Evolutionary conservation across 78 protist genomes (phyloP).

Genomic region (Protostelium mycophagum): DNA sequence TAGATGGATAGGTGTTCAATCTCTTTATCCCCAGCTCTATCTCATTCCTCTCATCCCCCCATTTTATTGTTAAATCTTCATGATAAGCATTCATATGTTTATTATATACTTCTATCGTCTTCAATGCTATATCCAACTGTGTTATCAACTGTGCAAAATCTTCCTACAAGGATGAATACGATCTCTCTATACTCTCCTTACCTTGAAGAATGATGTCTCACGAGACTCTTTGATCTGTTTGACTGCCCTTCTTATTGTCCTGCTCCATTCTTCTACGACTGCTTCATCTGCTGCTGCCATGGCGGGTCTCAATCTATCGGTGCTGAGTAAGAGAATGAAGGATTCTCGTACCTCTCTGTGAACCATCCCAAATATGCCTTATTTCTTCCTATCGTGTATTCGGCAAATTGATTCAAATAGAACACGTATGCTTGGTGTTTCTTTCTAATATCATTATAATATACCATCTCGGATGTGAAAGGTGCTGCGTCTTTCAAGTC

Average conservation of each 20-base stretch:
- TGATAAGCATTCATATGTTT: not conserved
- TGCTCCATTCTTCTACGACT: not conserved
- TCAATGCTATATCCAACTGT: not conserved
- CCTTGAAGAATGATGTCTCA: not conserved
- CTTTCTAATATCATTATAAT: not conserved
- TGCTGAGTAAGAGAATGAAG: no score
- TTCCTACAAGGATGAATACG: not conserved
- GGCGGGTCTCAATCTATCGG: not conserved
- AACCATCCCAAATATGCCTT: not conserved
- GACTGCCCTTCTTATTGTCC: not conserved
- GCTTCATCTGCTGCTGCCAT: not conserved
- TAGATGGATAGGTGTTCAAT: not conserved
- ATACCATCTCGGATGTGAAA: not conserved
- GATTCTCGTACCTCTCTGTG: not conserved
- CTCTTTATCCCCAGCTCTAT: not conserved
- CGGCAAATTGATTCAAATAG: not conserved
- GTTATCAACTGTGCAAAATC: not conserved
- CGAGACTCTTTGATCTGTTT: not conserved
- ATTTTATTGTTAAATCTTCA: not conserved
- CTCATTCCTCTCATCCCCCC: not conserved
- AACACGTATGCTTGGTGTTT: not conserved
- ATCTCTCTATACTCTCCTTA: not conserved
- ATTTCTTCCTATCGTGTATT: not conserved
- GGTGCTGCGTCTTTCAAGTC: not conserved
- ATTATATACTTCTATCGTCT: not conserved